A percentile compares a stretch with the other conserved stretches of the same genome.
phyloP scores from a whole-genome alignment of 768 basidiomycete genomes.

The Rhizopogon vinicolor region DNA sequence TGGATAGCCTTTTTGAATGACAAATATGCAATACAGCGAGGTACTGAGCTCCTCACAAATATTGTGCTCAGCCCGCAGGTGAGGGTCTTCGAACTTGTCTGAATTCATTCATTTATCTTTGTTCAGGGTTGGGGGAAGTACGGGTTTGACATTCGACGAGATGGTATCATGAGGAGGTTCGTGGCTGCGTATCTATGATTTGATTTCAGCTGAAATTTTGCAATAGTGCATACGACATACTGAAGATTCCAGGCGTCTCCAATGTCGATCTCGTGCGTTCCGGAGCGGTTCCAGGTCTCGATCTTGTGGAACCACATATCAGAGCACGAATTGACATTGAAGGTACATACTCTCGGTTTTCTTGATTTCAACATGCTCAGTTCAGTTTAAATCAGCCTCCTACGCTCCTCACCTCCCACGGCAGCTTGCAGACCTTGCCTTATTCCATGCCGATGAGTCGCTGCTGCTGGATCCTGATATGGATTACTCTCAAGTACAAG shows the following conservation, averaged over 20 bases:
- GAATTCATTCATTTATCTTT: neutral
- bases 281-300: slow-evolving; percentile 35
- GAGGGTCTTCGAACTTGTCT: slow-evolving; percentile 6
- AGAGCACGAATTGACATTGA: slow-evolving; percentile 66
- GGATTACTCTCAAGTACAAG: slow-evolving; percentile 61
- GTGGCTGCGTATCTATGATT: neutral
- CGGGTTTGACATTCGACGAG: slow-evolving; percentile 37
- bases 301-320: slow-evolving; percentile 43
- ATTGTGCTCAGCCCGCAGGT: slow-evolving; percentile 39
- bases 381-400: slow-evolving; percentile 35
- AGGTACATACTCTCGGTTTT: slow-evolving; percentile 38
- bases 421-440: slow-evolving; percentile 70
- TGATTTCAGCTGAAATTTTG: neutral
- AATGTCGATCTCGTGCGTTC: slow-evolving; percentile 40
- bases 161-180: slow-evolving; percentile 43
- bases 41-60: slow-evolving; percentile 30
- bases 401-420: slow-evolving; percentile 63
- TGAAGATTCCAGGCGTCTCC: slow-evolving; percentile 54
- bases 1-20: slow-evolving; percentile 35
- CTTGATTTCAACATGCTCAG: neutral
- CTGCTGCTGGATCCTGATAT: slow-evolving; percentile 63
- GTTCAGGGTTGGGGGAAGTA: slow-evolving; percentile 35
- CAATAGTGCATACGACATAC: slow-evolving; percentile 68
- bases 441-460: slow-evolving; percentile 74
- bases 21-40: slow-evolving; percentile 29